Base-by-base conservation (phyloP, 2,329 filamentous ascomycete species). In the Hypoxylon sp. region DNA sequence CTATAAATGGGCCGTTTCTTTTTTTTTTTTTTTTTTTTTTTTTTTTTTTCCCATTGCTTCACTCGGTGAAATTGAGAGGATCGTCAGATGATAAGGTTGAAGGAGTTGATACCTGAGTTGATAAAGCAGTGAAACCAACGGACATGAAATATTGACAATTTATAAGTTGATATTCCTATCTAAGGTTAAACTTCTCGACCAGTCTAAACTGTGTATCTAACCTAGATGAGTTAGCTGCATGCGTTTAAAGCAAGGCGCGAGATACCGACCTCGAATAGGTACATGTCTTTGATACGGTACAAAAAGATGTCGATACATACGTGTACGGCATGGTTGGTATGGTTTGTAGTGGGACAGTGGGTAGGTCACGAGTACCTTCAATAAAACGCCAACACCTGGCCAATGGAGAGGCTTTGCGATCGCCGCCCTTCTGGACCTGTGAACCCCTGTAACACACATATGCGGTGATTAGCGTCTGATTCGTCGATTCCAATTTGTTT, bases 361-460 rank as follows among this genome's bases (percentile, higher is more conserved):
- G 50, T 64, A 57, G 10, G 37, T 14, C 9, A 9, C 31, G 42
- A 31, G 53, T 63, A 63, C 58, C 47, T 62, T 63, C 56, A 63
- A 55, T 63, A 47, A 50, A 39, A 54, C 39, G 14, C 35, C 14
- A 44, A 63, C 58, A 54, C 48, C 44, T 67, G 48, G 53, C 59
- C 60, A 67, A 63, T 70, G 37, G 31, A 31, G 35, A 29, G 47
- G 59, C 24, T 44, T 35, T 57, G 39, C 44, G 65, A 58, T 33
- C 67, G 65, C 64, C 63, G 60, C 69, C 56, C 63, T 65, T 69
- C 63, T 63, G 70, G 70, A 52, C 42, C 56, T 22, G 26, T 55
- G 17, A 22, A 51, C 33, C 60, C 62, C 37, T 62, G 61, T 44
- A 63, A 35, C 42, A 37, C 42, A 37, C 24, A 35, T 62, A 35